Base-by-base conservation (phyloP, 2,329 filamentous ascomycete species). In the Talaromyces sp. region DNA sequence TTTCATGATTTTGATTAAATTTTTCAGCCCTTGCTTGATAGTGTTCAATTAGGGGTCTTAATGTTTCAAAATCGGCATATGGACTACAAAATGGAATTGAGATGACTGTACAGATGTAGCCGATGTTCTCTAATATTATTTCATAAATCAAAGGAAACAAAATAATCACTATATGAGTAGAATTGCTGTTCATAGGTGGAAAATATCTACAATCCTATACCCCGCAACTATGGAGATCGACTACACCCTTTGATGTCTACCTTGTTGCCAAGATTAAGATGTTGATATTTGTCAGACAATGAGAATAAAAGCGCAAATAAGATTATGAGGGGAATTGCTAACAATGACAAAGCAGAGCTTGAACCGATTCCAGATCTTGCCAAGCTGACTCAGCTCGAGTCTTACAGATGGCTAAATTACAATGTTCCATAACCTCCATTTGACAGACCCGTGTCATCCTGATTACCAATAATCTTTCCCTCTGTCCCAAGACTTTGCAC, bases 401-500 rank as follows among this genome's bases (percentile, higher is more conserved):
- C 43, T 8, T 47, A 47, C 8, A 45, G n/a, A 47, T 27, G 5
- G 47, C 6, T 27, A 17, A 51, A 7, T 31, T 60, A 60, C 19
- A 47, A 31, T 27, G 38, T 60, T 29, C 58, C 58, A 47, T 60
- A 60, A n/a, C 38, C 58, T 31, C 22, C 58, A 47, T 60, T 47
- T 19, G 58, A 60, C 27, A 60, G 31, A n/a, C 58, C 58, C 17
- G 40, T 60, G 19, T 60, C 58, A 34, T 60, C 40, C 40, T 60
- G 40, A 15, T 43, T 47, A 11, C 27, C 27, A n/a, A 60, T 59
- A 19, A 59, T 45, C 11, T 40, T 29, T 11, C 58, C 25, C 25
- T 59, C 58, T 7, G 38, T 59, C 10, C 38, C 58, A 31, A 59
- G 38, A 29, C 25, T 29, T 43, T 47, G 10, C 15, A 59, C 58